Percentiles rank a stretch among this genome's conserved stretches.
These are phyloP conservation scores for Nemania diffusa DNA, from an alignment of 2,329 filamentous ascomycete genomes.

Conservation along the genomic window DNA sequence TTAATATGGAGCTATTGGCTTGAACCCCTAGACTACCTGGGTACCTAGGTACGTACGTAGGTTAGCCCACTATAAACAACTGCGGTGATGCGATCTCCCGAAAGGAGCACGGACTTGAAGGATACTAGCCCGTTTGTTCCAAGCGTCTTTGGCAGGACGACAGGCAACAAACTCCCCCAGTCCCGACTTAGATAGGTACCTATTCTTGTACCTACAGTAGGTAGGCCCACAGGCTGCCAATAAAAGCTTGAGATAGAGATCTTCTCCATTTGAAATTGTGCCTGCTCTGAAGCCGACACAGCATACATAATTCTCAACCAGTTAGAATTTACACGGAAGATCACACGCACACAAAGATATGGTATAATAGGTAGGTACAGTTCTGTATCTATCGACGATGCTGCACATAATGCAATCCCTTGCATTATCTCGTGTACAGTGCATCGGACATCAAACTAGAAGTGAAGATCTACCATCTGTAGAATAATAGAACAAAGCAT, in stretches of 20 bases:
- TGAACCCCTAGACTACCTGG: slow-evolving; percentile 20
- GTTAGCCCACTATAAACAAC: slow-evolving; percentile 10
- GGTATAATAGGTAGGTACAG: slow-evolving; percentile 12
- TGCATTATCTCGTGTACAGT: background rate
- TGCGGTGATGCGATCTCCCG: slow-evolving; percentile 12
- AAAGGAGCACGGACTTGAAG: background rate
- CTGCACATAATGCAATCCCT: background rate
- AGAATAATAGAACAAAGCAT: background rate
- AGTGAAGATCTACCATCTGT: slow-evolving; percentile 1
- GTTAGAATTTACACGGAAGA: background rate
- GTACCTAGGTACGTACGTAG: too few relatives aligned
- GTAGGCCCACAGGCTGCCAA: too few relatives aligned
- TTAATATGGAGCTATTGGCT: slow-evolving; percentile 25
- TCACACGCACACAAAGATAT: slow-evolving; percentile 9
- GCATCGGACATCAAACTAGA: background rate
- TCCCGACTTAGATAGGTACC: too few relatives aligned
- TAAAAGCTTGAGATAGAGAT: too few relatives aligned
- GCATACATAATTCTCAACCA: background rate
- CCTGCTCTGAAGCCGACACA: slow-evolving; percentile 8
- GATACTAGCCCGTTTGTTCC: slow-evolving; percentile 11
- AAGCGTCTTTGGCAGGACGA: slow-evolving; percentile 48
- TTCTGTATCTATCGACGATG: slow-evolving; percentile 4
- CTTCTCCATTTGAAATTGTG: slow-evolving; percentile 4
- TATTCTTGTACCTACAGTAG: background rate
- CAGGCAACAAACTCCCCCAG: too few relatives aligned